These are phyloP conservation scores for Linaria vulgaris DNA, from an alignment of 257 asterid genomes.

Conservation along the genomic window DNA sequence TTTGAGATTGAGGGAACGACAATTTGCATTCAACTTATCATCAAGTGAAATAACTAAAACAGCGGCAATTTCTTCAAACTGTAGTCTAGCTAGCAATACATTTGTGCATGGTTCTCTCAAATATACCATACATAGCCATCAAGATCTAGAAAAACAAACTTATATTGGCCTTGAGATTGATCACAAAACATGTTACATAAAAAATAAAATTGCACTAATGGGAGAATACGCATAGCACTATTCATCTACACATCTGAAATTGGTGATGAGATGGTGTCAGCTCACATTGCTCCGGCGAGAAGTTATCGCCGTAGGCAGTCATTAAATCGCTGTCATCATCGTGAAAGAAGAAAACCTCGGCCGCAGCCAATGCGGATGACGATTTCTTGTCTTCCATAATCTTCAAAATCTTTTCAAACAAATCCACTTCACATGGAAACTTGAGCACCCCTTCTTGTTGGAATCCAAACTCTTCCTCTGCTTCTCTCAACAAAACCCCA, in stretches of 20 bases:
- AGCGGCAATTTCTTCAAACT: not conserved
- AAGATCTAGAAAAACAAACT: not conserved
- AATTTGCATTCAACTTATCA: too few relatives aligned
- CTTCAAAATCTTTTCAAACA: constrained; percentile 56
- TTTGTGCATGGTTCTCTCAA: not conserved
- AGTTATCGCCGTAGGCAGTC: constrained; percentile 14
- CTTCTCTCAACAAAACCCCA: constrained; percentile 59
- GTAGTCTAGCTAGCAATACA: not conserved
- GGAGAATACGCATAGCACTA: not conserved
- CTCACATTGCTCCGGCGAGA: constrained; percentile 25
- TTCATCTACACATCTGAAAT: constrained; percentile 50
- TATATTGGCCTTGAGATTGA: not conserved
- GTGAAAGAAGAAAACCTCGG: constrained; percentile 30
- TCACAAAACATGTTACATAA: not conserved
- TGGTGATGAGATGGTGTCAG: constrained; percentile 32
- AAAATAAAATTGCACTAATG: not conserved
- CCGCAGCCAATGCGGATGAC: constrained; percentile 10
- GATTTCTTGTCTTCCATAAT: constrained; percentile 46
- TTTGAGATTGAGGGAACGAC: too few relatives aligned
- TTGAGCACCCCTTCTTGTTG: constrained; percentile 74
- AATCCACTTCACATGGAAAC: constrained; percentile 64
- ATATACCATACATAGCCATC: constrained; percentile 12
- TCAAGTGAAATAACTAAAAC: too few relatives aligned
- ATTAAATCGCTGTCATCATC: constrained; percentile 13
- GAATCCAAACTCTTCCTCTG: constrained; percentile 87